phyloP scores from a whole-genome alignment of 2,329 filamentous ascomycete genomes.

The Lasiodiplodia sp. region DNA sequence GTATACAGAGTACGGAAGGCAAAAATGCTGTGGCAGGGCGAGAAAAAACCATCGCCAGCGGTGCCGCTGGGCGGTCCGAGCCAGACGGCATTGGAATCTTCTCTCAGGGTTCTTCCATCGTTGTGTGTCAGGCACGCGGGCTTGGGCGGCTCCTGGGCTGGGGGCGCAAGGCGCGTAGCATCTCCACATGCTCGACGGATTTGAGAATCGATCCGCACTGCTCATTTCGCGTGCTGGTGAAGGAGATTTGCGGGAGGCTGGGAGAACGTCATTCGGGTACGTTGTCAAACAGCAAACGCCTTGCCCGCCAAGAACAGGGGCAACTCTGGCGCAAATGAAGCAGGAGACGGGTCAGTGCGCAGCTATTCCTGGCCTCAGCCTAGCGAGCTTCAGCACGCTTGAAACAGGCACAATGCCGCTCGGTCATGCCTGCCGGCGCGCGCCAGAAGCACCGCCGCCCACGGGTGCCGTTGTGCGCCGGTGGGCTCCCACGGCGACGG shows the following conservation, averaged over 20 bases:
- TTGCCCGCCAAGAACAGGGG: slow-evolving; percentile 26
- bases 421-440: slow-evolving; percentile 18
- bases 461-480: slow-evolving; percentile 20
- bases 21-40: background rate
- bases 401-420: slow-evolving; percentile 26
- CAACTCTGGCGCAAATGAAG: slow-evolving; percentile 28
- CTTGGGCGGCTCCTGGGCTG: background rate
- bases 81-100: slow-evolving; percentile 12
- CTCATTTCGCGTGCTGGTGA: slow-evolving; percentile 29
- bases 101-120: slow-evolving; percentile 3
- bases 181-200: slow-evolving; percentile 22
- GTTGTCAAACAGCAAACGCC: slow-evolving; percentile 27
- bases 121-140: slow-evolving; percentile 5
- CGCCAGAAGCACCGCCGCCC: slow-evolving; percentile 7
- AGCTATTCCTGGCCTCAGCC: slow-evolving; percentile 22
- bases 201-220: slow-evolving; percentile 19
- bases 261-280: slow-evolving; percentile 28
- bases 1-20: background rate
- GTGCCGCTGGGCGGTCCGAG: slow-evolving; percentile 13
- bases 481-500: background rate
- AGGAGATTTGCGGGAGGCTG: slow-evolving; percentile 28
- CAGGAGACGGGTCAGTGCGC: slow-evolving; percentile 22
- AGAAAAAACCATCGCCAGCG: background rate
- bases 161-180: slow-evolving; percentile 16
- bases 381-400: slow-evolving; percentile 26